Percentiles rank a stretch among this genome's conserved stretches.
Conservation (phyloP, 495 filamentous ascomycete genomes). For the Tuber borchii region DNA sequence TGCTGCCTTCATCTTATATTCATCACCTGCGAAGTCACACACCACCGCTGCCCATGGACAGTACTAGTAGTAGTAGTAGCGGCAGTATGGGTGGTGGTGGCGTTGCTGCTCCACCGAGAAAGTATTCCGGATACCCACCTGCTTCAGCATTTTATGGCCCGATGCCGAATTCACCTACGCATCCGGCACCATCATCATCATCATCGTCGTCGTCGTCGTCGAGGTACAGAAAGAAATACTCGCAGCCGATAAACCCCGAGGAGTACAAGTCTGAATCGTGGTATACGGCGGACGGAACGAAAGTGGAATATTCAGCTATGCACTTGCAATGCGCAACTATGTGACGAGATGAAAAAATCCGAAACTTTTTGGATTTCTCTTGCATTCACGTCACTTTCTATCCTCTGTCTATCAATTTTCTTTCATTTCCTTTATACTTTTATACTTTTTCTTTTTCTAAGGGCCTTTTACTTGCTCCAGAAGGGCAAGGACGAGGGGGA, state of each 20-base stretch:
- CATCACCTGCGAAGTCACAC: not conserved
- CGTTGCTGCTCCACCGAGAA: constrained; percentile 10
- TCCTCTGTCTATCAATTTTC: not conserved
- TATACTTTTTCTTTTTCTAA: not conserved
- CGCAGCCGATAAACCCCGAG: constrained; percentile 24
- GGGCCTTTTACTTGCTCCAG: not conserved
- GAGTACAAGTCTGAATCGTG: constrained; percentile 36
- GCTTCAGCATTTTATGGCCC: constrained; percentile 39
- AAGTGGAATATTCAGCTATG: constrained; percentile 40
- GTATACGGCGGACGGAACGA: constrained; percentile 37
- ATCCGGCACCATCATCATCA: constrained; percentile 6
- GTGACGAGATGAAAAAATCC: constrained; percentile 13
- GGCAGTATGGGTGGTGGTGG: not conserved
- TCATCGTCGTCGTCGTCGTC: constrained; percentile 15
- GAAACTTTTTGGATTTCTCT: not conserved
- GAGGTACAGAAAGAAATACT: constrained; percentile 22
- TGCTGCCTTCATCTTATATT: constrained; percentile 9
- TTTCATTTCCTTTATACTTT: not conserved
- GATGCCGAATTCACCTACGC: constrained; percentile 12
- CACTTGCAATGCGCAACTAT: constrained; percentile 40
- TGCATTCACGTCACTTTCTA: not conserved
- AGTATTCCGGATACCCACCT: constrained; percentile 37
- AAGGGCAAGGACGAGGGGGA: not conserved
- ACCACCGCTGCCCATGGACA: not conserved
- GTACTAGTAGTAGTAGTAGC: not conserved